Percentiles rank a stretch among this genome's conserved stretches.
These are phyloP conservation scores for Pseudomonodictys pantanalensis DNA, from an alignment of 495 filamentous ascomycete genomes.

Conservation along the genomic window DNA sequence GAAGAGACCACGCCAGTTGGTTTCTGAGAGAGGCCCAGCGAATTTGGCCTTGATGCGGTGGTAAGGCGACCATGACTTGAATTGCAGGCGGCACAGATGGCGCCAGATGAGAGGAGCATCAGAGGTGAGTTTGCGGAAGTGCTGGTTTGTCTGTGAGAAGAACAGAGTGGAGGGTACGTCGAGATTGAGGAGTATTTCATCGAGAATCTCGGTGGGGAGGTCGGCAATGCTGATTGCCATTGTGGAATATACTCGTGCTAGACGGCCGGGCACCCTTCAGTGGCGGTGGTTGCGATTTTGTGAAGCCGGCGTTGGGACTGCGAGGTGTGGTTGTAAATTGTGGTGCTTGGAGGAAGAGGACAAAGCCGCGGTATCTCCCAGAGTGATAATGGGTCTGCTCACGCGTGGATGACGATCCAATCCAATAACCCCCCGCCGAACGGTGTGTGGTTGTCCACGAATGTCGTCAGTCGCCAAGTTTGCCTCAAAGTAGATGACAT, in stretches of 20 bases:
- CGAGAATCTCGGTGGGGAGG: constrained; percentile 45
- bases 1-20: constrained; percentile 78
- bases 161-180: constrained; percentile 38
- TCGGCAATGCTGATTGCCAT: constrained; percentile 27
- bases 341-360: too few relatives aligned
- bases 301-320: too few relatives aligned
- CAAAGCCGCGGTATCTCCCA: too few relatives aligned
- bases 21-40: constrained; percentile 48
- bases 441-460: too few relatives aligned
- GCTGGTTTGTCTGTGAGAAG: constrained; percentile 60
- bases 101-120: constrained; percentile 75
- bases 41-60: constrained; percentile 64
- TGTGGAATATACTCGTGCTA: too few relatives aligned
- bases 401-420: too few relatives aligned
- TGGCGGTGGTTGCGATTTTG: not conserved
- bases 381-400: too few relatives aligned
- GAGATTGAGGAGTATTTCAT: constrained; percentile 40
- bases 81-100: constrained; percentile 63
- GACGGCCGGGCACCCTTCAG: too few relatives aligned
- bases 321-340: too few relatives aligned
- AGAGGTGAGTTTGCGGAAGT: constrained; percentile 62
- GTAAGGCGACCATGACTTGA: constrained; percentile 67
- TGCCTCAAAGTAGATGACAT: too few relatives aligned
- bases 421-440: too few relatives aligned
- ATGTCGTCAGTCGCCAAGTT: too few relatives aligned